Percentiles rank a stretch among this genome's conserved stretches.
Evolutionary conservation across 169 alveolate genomes (phyloP).

Genomic region (Amoebophrya sp.): DNA sequence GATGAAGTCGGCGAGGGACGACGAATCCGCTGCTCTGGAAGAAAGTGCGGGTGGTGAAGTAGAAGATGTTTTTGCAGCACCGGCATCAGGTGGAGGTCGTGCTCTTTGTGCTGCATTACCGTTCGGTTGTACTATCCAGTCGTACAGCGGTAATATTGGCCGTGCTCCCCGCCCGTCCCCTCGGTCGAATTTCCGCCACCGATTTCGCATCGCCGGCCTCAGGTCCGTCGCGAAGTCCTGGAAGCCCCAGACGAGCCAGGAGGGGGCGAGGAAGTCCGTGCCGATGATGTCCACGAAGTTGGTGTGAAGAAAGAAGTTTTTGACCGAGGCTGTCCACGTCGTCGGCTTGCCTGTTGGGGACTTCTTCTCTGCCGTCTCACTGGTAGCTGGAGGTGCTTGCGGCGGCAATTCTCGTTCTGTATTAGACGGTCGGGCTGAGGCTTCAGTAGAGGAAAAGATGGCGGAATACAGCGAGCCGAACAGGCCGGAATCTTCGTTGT

Average conservation of each 20-base stretch:
- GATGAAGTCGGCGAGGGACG: background rate
- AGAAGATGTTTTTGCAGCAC: too few relatives aligned
- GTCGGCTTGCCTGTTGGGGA: background rate
- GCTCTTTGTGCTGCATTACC: too few relatives aligned
- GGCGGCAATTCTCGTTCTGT: too few relatives aligned
- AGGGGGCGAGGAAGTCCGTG: background rate
- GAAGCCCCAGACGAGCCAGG: background rate
- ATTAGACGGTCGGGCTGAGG: too few relatives aligned
- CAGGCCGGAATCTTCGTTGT: too few relatives aligned
- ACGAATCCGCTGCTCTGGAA: background rate
- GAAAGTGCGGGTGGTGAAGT: too few relatives aligned
- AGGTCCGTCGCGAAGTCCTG: slow-evolving; percentile 20
- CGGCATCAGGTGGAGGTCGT: too few relatives aligned
- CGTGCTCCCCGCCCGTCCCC: background rate
- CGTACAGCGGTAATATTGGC: background rate
- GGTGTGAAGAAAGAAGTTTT: background rate
- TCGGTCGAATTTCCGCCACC: background rate
- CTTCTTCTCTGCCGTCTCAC: background rate
- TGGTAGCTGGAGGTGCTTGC: too few relatives aligned
- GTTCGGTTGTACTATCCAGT: too few relatives aligned
- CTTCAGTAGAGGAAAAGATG: background rate
- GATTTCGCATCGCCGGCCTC: background rate
- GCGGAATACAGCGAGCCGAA: background rate
- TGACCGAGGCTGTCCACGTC: background rate
- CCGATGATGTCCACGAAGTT: background rate